Evolutionary conservation across 228 moss, liverwort and hornwort species (phyloP), one percentile per base, ranked within the genome.

Genomic region (Sphagnum magellanicum): DNA sequence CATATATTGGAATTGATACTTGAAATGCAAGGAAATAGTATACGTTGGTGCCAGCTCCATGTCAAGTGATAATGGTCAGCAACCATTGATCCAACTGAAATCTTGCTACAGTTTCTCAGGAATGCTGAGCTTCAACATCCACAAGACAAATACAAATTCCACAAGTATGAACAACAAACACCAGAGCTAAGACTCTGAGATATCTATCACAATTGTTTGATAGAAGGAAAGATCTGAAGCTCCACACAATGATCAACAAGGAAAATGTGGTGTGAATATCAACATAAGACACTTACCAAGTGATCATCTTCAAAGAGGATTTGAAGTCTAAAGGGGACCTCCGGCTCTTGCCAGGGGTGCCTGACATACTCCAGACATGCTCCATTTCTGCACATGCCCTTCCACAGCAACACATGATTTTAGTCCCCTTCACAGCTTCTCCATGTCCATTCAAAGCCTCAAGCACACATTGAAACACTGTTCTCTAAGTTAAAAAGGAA

Each of bases 301-400:
- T 97, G 87, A 51, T 83, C 74, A 68, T 97, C 93, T 87, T 97
- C 91, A 71, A 76, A 77, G 11, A 97, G 78, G 60, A 97, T 73
- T 64, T 78, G 75, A 60, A 93, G 68, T 59, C 66, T 61, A 80
- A 81, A 78, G 6, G 91, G 93, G 57, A 88, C 88, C 68, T 84
- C 77, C 6, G 88, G 91, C 72, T 97, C 91, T 61, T 67, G 83
- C 97, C 93, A 93, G 59, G 93, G 90, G 70, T 88, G 73, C 68
- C 91, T 84, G 70, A 82, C 85, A 63, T 93, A 97, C 66, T 76
- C 83, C 61, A 91, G 81, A 12, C 66, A 55, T 76, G 74, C 69
- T 75, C 87, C 97, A 65, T 32, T 66, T 80, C 91, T 91, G 71
- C 68, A 50, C 58, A 74, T 6, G 66, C 52, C 10, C 68, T 12